phyloP scores from a whole-genome alignment of 345 rosid genomes.

The Jatropha curcas region DNA sequence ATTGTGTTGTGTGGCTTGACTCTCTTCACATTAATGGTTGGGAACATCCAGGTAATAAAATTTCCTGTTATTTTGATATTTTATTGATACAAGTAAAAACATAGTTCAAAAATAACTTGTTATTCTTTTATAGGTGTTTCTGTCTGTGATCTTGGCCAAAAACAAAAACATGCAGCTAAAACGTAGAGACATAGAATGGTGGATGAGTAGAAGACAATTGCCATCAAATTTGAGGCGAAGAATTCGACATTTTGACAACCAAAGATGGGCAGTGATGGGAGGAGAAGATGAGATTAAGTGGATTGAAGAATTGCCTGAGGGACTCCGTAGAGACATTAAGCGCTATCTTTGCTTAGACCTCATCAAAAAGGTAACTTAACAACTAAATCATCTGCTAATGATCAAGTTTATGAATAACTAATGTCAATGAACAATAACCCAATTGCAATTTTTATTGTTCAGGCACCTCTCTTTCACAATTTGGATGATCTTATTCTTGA shows the following conservation, averaged over 20 bases:
- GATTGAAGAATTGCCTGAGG: conserved; percentile 60
- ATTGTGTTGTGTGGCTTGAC: conserved; percentile 49
- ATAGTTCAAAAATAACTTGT: neutral
- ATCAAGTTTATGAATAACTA: neutral
- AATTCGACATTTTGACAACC: conserved; percentile 50
- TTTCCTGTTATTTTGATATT: neutral
- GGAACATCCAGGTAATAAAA: conserved; percentile 55
- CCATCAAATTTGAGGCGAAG: conserved; percentile 50
- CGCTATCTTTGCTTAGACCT: conserved; percentile 59
- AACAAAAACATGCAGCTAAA: conserved; percentile 53
- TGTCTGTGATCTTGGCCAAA: conserved; percentile 57
- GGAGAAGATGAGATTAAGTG: conserved; percentile 56
- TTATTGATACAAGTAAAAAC: too few relatives aligned
- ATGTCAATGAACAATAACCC: neutral
- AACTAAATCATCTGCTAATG: neutral
- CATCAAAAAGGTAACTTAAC: conserved; percentile 43
- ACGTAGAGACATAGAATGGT: conserved; percentile 56
- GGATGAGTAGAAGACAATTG: conserved; percentile 63
- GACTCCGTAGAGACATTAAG: conserved; percentile 62
- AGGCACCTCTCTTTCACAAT: conserved; percentile 65
- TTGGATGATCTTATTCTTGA: conserved; percentile 60
- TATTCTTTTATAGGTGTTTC: conserved; percentile 41
- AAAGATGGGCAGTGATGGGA: conserved; percentile 46
- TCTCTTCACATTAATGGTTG: conserved; percentile 63
- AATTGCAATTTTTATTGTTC: neutral